Evolutionary conservation across 495 filamentous ascomycete genomes (phyloP).

Genomic region (Chlorociboria aeruginascens): DNA sequence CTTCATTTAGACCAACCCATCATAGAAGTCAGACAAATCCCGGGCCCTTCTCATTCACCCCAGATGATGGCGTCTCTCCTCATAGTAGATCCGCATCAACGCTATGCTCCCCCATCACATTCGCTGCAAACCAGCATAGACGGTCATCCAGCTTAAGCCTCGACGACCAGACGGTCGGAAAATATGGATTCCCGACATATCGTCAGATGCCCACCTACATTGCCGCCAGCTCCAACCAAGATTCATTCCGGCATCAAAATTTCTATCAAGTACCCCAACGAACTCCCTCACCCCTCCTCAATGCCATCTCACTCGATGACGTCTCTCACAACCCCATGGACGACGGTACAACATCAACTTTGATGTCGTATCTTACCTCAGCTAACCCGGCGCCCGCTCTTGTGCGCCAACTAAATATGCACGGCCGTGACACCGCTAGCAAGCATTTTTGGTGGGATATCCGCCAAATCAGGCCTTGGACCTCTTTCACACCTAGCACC

Average conservation of each 20-base stretch:
- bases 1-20: slow-evolving; percentile 34
- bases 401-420: slow-evolving; percentile 68
- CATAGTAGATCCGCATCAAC: slow-evolving; percentile 29
- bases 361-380: slow-evolving; percentile 66
- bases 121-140: slow-evolving; percentile 39
- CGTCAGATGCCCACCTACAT: slow-evolving; percentile 62
- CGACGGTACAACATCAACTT: slow-evolving; percentile 47
- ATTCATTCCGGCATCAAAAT: slow-evolving; percentile 30
- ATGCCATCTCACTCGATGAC: slow-evolving; percentile 16
- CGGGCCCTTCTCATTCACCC: slow-evolving; percentile 40
- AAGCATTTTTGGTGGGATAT: slow-evolving; percentile 93
- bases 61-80: slow-evolving; percentile 20
- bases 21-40: slow-evolving; percentile 58
- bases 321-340: slow-evolving; percentile 23
- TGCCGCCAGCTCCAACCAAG: slow-evolving; percentile 32
- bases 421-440: slow-evolving; percentile 53
- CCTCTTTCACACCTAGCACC: slow-evolving; percentile 56
- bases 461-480: slow-evolving; percentile 74
- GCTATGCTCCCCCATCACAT: slow-evolving; percentile 56
- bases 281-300: slow-evolving; percentile 24
- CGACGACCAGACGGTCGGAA: slow-evolving; percentile 52
- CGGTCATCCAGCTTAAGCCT: slow-evolving; percentile 59
- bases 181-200: slow-evolving; percentile 72
- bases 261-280: slow-evolving; percentile 30
- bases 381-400: slow-evolving; percentile 70